Evolutionary conservation across 1,139 yeast species (phyloP).

Genomic region (Candida glucosophila): DNA sequence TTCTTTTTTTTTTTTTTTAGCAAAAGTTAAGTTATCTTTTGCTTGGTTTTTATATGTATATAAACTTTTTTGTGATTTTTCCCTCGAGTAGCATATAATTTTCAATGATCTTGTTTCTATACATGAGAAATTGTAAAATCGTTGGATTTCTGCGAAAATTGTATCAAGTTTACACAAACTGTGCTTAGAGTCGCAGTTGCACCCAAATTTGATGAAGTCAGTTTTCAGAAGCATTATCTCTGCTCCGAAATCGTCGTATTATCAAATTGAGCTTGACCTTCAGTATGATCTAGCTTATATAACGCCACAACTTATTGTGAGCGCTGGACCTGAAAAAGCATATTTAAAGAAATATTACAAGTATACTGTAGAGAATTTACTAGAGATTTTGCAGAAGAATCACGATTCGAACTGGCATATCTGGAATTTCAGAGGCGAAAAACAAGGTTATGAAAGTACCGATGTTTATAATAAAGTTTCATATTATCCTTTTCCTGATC

Average conservation of each 20-base stretch:
- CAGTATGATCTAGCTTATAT: constrained; percentile 58
- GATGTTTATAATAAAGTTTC: constrained; percentile 23
- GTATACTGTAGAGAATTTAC: constrained; percentile 44
- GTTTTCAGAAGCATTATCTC: constrained; percentile 14
- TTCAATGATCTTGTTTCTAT: too few species aligned
- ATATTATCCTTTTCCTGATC: constrained; percentile 63
- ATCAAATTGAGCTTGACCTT: constrained; percentile 12
- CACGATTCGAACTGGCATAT: constrained; percentile 56
- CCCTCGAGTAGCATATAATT: too few species aligned
- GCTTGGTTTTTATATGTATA: not conserved
- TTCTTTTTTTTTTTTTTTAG: not conserved
- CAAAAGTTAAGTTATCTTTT: not conserved
- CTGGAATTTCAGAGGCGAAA: constrained; percentile 65
- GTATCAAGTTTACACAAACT: too few species aligned
- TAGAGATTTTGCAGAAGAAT: constrained; percentile 35
- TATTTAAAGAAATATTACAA: constrained; percentile 42
- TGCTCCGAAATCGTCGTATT: constrained; percentile 18
- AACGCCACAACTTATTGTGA: constrained; percentile 51
- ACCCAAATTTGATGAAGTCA: constrained; percentile 8
- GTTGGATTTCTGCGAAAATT: too few species aligned
- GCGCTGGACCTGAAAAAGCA: constrained; percentile 61
- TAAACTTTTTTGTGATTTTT: too few species aligned
- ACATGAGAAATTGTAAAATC: too few species aligned
- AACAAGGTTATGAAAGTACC: constrained; percentile 37
- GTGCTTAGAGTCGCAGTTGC: too few species aligned